Percentiles rank a stretch among this genome's conserved stretches.
Evolutionary conservation across 1,284 basidiomycete genomes (phyloP).

Genomic region (Vanrija sp.): DNA sequence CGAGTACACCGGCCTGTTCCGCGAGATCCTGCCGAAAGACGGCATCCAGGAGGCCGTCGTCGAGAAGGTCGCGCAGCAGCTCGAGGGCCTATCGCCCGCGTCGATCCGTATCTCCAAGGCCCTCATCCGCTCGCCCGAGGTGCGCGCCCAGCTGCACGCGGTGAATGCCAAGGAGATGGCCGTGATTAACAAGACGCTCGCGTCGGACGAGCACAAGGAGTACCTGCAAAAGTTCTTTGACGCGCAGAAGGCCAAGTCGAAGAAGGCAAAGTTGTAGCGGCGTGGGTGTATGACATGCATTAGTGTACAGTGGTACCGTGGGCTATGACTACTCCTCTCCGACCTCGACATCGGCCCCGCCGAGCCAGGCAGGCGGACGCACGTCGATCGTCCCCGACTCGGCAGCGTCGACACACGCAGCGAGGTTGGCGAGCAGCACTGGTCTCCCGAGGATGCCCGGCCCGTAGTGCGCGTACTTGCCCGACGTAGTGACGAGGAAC

Average conservation of each 20-base stretch:
- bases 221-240: too few species aligned
- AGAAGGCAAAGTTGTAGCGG: too few species aligned
- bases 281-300: too few species aligned
- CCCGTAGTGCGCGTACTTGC: conserved; percentile 16
- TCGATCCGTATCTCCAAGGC: conserved; percentile 12
- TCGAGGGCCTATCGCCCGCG: conserved; percentile 12
- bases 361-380: too few species aligned
- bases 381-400: not conserved
- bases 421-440: conserved; percentile 5
- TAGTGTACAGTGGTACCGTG: too few species aligned
- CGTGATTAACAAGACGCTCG: conserved; percentile 2
- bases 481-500: conserved; percentile 8
- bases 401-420: conserved; percentile 6
- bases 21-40: conserved; percentile 5
- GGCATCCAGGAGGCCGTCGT: conserved; percentile 7
- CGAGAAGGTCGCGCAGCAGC: conserved; percentile 1
- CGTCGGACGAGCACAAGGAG: conserved; percentile 11
- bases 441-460: conserved; percentile 1
- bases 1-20: conserved; percentile 9
- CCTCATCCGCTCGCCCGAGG: conserved; percentile 6
- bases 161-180: conserved; percentile 14
- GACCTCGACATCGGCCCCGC: too few species aligned
- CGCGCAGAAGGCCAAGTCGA: too few species aligned
- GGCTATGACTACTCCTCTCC: too few species aligned
- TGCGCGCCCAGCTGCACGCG: conserved; percentile 2